A percentile compares a stretch with the other conserved stretches of the same genome.
phyloP scores from a whole-genome alignment of 2,329 filamentous ascomycete species.

The Hymenoscyphus linearis region DNA sequence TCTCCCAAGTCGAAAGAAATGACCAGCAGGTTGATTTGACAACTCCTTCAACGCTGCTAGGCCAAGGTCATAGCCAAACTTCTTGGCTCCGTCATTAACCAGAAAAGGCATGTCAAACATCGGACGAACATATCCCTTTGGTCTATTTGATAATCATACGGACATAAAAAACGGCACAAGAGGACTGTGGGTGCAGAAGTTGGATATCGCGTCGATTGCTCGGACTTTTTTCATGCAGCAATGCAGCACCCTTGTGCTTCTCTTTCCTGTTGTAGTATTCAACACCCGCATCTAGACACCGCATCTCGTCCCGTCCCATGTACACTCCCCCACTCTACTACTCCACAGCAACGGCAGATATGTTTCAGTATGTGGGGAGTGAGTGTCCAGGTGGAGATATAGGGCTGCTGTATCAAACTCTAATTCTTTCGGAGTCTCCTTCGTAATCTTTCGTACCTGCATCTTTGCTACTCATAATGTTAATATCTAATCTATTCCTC shows the following conservation, averaged over 20 bases:
- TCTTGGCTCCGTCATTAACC: neutral
- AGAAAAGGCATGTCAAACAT: neutral
- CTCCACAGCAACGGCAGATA: neutral
- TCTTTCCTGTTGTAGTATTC: neutral
- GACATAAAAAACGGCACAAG: neutral
- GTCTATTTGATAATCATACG: neutral
- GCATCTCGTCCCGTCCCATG: neutral
- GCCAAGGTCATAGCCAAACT: neutral
- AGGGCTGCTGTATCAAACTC: neutral
- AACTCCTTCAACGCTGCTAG: neutral
- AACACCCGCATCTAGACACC: neutral
- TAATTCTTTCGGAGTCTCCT: neutral
- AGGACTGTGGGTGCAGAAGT: neutral
- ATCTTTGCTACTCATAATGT: neutral
- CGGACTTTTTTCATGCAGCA: neutral
- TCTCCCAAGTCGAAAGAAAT: too few relatives aligned
- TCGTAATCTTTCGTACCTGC: neutral
- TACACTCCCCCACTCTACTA: neutral
- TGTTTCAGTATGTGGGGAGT: neutral
- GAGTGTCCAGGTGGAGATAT: neutral
- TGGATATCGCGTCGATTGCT: neutral
- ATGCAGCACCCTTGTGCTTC: too few relatives aligned
- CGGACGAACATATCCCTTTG: neutral
- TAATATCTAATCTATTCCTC: neutral
- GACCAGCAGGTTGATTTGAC: neutral